Evolutionary conservation across 805 yeast genomes (phyloP), one percentile per base, ranked within the genome.

Genomic region (Millerozyma miso): DNA sequence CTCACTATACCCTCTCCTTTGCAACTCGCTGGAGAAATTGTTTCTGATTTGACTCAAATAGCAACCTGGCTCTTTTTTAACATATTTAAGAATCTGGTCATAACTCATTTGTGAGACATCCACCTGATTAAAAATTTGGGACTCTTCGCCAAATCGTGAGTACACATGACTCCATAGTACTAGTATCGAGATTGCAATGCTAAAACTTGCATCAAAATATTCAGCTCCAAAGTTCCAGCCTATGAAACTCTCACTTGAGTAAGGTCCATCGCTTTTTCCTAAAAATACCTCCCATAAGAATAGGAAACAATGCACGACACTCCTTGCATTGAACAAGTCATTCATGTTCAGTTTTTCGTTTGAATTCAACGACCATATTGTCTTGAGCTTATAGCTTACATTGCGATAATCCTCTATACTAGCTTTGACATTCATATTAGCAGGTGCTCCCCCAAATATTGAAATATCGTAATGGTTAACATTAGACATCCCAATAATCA

Each of bases 391-490:
- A 13, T 59, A 47, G 42, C 59, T 69, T 4, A 67, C 72, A 17
- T 59, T 51, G 16, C 50, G 42, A 39, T 59, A 56, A 44, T 70
- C 75, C 39, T 68, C 66, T 23, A 49, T 39, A 1, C 69, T 64
- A 1, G 67, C 71, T 20, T 50, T 55, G 4, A 70, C 74, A 46
- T 72, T 67, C 82, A 85, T 81, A 53, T 89, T 76, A 64, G 84
- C 79, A 1, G 93, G 93, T 5, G 88, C 85, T 1, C 96, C 96
- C 2, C 90, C 83, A 59, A 71, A 83, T 4, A 85, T 81, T 41
- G 85, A 85, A 44, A 85, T 79, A 59, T 88, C 95, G 59, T 85
- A 82, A 48, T 85, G 88, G 43, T 85, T 81, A 20, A 84, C 74
- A 40, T 86, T 78, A 56, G 87, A 48, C 47, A 68, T 55, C 1